These are phyloP conservation scores for Rhodotorula babjevae DNA, from an alignment of 768 basidiomycete genomes.

Conservation along the genomic window DNA sequence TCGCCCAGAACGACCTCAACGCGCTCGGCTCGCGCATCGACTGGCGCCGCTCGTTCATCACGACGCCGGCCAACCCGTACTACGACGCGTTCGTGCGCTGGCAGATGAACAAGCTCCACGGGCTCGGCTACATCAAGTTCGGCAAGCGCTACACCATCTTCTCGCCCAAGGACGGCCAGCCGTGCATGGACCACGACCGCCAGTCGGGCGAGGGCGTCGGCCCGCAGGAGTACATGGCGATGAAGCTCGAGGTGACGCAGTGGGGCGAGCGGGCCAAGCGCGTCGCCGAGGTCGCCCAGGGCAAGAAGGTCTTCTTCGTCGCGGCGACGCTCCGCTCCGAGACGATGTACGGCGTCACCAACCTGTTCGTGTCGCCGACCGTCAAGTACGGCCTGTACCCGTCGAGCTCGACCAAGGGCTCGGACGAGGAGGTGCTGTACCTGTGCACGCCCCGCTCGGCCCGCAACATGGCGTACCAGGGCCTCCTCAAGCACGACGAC, in stretches of 20 bases:
- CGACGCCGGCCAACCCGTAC: slow-evolving; percentile 92
- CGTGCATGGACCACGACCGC: slow-evolving; percentile 99
- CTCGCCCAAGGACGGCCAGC: slow-evolving; percentile 96
- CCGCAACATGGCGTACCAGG: slow-evolving; percentile 97
- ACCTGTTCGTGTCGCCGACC: slow-evolving; percentile 85
- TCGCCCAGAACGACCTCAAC: slow-evolving; percentile 76
- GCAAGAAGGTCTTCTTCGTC: slow-evolving; percentile 81
- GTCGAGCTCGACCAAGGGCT: slow-evolving; percentile 57
- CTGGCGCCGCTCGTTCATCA: slow-evolving; percentile 91
- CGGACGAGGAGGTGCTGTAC: slow-evolving; percentile 65
- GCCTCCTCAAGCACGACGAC: slow-evolving; percentile 60
- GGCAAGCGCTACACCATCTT: slow-evolving; percentile 98
- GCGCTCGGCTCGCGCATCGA: slow-evolving; percentile 91
- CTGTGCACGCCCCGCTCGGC: slow-evolving; percentile 82
- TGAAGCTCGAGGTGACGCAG: slow-evolving; percentile 88
- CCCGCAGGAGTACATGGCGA: slow-evolving; percentile 87
- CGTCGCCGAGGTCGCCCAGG: slow-evolving; percentile 56
- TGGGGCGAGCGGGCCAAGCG: slow-evolving; percentile 71
- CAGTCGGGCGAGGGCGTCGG: slow-evolving; percentile 88
- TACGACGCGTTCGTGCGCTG: slow-evolving; percentile 95
- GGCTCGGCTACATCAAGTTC: slow-evolving; percentile 88
- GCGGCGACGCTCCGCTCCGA: slow-evolving; percentile 94
- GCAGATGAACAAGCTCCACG: slow-evolving; percentile 91
- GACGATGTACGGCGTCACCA: slow-evolving; percentile 99
- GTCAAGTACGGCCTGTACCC: slow-evolving; percentile 91